Evolutionary conservation across 163 green algal genomes (phyloP), one percentile per base, ranked within the genome.

Genomic region (Trebouxiophyceae sp.): DNA sequence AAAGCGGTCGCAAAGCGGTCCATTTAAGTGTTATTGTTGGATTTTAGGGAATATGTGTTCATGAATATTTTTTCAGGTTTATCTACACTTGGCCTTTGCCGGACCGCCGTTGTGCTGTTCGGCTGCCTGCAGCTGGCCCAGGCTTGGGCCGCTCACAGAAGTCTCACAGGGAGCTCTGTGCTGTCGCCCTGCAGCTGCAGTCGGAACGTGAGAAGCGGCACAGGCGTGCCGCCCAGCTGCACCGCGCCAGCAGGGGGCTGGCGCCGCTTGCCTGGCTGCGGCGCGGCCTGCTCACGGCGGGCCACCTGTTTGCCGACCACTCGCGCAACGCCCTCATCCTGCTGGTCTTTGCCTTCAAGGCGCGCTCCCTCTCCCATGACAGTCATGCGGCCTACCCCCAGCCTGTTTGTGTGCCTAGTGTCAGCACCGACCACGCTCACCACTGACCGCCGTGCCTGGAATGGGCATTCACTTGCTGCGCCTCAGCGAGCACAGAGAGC

Each of bases 341-440:
- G 23, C 72, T 81, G 1, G 87, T 96, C 12, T 94, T 96, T 80
- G 86, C 74, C 3, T 95, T 95, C 83, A 96, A 96, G 84, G 87
- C 85, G 54, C 2, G 67, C 33, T 60, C n/a, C n/a, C n/a, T n/a
- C n/a, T n/a, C n/a, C n/a, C n/a, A n/a, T n/a, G n/a, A n/a, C n/a
- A n/a, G n/a, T n/a, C n/a, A n/a, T n/a, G n/a, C n/a, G n/a, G n/a
- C n/a, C n/a, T n/a, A n/a, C n/a, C n/a, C n/a, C n/a, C n/a, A n/a
- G n/a, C n/a, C n/a, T n/a, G n/a, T n/a, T n/a, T n/a, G n/a, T n/a
- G n/a, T n/a, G n/a, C n/a, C n/a, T n/a, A n/a, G n/a, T n/a, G n/a
- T n/a, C n/a, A n/a, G n/a, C n/a, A n/a, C n/a, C n/a, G n/a, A n/a
- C n/a, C n/a, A n/a, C n/a, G n/a, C n/a, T n/a, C n/a, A n/a, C n/a